These are phyloP conservation scores for Grigorovia jiainica DNA, from an alignment of 805 yeast genomes.

Conservation along the genomic window DNA sequence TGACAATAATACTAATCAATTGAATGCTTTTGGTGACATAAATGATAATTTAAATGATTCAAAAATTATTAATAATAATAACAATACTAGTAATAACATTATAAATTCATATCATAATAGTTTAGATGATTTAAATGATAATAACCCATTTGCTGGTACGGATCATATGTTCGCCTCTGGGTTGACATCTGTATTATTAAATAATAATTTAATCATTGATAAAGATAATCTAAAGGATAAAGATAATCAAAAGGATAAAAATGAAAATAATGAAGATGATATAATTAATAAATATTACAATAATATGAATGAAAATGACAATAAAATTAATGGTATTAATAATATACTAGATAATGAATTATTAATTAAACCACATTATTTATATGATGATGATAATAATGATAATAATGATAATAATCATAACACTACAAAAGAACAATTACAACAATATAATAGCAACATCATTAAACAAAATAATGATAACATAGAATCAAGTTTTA, in stretches of 20 bases:
- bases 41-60: background rate
- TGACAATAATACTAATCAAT: too few relatives aligned
- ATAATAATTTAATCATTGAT: constrained; percentile 5
- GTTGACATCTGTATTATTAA: constrained; percentile 18
- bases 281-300: background rate
- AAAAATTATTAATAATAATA: background rate
- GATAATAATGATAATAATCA: background rate
- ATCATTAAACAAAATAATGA: too few relatives aligned
- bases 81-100: background rate
- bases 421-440: background rate
- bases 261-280: too few relatives aligned
- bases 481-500: too few relatives aligned
- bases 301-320: background rate
- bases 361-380: constrained; percentile 2
- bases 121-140: constrained; percentile 28
- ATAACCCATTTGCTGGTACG: constrained; percentile 32
- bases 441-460: too few relatives aligned
- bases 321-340: background rate
- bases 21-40: too few relatives aligned
- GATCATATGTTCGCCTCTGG: constrained; percentile 32
- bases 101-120: background rate
- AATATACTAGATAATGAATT: too few relatives aligned
- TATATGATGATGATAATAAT: constrained; percentile 3
- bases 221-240: constrained; percentile 6
- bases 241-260: too few relatives aligned